Evolutionary conservation across 805 yeast species (phyloP), one percentile per base, ranked within the genome.

Genomic region (Teunomyces lycoperdinae): DNA sequence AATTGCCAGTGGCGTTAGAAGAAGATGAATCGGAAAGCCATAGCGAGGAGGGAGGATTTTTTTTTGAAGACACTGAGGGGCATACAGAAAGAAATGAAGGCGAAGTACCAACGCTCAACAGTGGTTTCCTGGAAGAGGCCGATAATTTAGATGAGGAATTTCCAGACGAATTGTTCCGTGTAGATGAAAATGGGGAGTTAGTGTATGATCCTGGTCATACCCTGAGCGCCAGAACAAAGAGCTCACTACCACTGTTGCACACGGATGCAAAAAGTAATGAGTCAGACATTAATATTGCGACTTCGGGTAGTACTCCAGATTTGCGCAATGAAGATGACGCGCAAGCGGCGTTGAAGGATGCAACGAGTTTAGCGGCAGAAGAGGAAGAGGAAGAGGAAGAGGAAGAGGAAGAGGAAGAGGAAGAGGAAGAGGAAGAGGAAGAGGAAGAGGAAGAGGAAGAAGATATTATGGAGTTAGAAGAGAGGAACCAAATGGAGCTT

Each of bases 21-120:
- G 28, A 40, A 8, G 20, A 9, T 9, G 43, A 41, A 13, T 14
- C n/a, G 3, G 43, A 31, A 16, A 46, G 43, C 3, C 14, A 46
- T 9, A 48, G 48, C 5, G 39, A 49, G 11, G 66, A 55, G 7
- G 70, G 66, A 13, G 68, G 67, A 10, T 63, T 62, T 44, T n/a
- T 59, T 3, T 28, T 43, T 9, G 62, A 56, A 3, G 43, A 34
- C 8, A 39, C 50, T 16, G 28, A 28, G n/a, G 32, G 13, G 28
- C 7, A 42, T n/a, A 38, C 7, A 40, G 48, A 46, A 11, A 16
- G 28, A 13, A 33, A 36, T 11, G 45, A 45, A 20, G 42, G 34
- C 32, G 28, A n/a, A 13, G 30, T 9, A 16, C 24, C 6, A 20
- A 4, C 6, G 5, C 24, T 20, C 4, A 1, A 20, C 5, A 20